A percentile compares a stretch with the other conserved stretches of the same genome.
Conservation (phyloP, 108 stramenopile genomes). For the Fragilariopsis cylindrus region DNA sequence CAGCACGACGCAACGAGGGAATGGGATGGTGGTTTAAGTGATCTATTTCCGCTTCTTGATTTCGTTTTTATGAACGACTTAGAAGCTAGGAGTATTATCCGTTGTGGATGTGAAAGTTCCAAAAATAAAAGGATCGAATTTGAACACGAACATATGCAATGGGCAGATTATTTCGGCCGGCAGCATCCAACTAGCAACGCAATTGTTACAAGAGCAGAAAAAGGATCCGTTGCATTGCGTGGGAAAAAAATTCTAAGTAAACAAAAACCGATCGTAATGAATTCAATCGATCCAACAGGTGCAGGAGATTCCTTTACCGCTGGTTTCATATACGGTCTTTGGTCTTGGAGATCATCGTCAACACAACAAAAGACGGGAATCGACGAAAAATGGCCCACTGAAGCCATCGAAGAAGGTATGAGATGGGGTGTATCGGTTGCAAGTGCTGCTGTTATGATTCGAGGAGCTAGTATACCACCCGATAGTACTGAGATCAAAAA, state of each 20-base stretch:
- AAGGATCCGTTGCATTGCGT: conserved; percentile 59
- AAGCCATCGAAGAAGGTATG: conserved; percentile 45
- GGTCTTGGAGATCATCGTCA: conserved; percentile 21
- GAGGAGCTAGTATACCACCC: conserved; percentile 67
- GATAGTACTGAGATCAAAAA: conserved; percentile 40
- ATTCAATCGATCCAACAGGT: conserved; percentile 69
- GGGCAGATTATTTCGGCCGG: conserved; percentile 43
- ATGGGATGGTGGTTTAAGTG: conserved; percentile 74
- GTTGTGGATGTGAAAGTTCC: conserved; percentile 22
- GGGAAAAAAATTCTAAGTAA: conserved; percentile 38
- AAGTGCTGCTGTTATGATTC: conserved; percentile 52
- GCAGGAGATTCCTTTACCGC: conserved; percentile 84
- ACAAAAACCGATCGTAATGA: conserved; percentile 41
- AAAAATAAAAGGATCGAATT: neutral
- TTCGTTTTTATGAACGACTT: conserved; percentile 74
- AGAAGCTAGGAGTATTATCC: conserved; percentile 47
- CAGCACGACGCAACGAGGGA: conserved; percentile 74
- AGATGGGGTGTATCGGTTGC: conserved; percentile 65
- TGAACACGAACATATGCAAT: conserved; percentile 35
- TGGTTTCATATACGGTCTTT: conserved; percentile 74
- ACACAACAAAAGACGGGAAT: neutral
- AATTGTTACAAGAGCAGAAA: conserved; percentile 60
- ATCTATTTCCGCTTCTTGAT: conserved; percentile 57
- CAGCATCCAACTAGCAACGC: conserved; percentile 41
- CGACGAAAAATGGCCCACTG: conserved; percentile 33